phyloP scores from a whole-genome alignment of 2,329 filamentous ascomycete species.

The Pyrenophora graminea region DNA sequence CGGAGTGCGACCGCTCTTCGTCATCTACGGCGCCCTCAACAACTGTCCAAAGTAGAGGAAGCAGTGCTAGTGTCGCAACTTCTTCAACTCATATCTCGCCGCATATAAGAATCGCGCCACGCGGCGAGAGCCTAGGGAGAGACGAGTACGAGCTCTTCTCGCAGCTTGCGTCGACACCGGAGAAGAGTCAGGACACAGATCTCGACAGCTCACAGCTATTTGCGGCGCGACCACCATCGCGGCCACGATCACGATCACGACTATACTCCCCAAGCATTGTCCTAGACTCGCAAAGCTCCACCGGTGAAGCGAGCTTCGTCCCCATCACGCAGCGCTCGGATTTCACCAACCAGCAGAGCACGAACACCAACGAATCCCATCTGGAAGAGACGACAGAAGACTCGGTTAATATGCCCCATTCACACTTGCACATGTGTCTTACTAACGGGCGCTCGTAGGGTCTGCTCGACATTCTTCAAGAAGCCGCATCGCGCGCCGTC shows the following conservation, averaged over 20 bases:
- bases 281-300: conserved; percentile 35
- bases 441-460: conserved; percentile 19
- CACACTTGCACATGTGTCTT: not conserved
- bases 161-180: not conserved
- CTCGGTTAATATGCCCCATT: conserved; percentile 4
- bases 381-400: conserved; percentile 10
- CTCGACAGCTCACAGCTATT: conserved; percentile 26
- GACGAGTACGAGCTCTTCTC: conserved; percentile 27
- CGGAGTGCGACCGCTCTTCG: conserved; percentile 7
- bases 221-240: not conserved
- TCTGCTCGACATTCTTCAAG: conserved; percentile 17
- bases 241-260: not conserved
- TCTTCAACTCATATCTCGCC: conserved; percentile 8
- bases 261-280: conserved; percentile 26
- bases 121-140: conserved; percentile 22
- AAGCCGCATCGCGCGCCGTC: conserved; percentile 11
- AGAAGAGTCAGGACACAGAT: conserved; percentile 12
- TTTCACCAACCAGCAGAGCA: conserved; percentile 10
- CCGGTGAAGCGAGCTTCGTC: conserved; percentile 28
- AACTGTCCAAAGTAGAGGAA: not conserved
- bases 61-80: not conserved
- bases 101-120: conserved; percentile 21
- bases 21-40: conserved; percentile 2
- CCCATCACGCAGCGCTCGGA: conserved; percentile 27
- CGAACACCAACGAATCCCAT: conserved; percentile 5